Conservation (phyloP, 371 early-diverging fungal genomes). For the Parasitella parasitica region DNA sequence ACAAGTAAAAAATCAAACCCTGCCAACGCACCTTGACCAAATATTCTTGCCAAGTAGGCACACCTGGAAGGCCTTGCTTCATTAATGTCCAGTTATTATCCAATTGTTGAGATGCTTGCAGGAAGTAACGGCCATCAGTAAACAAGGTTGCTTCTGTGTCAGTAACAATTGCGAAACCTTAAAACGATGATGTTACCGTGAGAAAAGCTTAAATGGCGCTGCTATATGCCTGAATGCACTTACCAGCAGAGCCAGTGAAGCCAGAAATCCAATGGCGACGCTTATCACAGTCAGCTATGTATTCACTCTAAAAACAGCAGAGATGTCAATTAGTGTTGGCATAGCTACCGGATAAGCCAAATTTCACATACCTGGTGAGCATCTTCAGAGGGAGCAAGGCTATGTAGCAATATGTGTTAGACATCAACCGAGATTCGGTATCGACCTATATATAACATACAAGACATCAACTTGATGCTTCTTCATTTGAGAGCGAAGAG, state of each 20-base stretch:
- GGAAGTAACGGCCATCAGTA: slow-evolving; percentile 98
- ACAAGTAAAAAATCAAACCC: background rate
- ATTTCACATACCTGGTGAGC: slow-evolving; percentile 93
- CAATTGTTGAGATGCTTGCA: slow-evolving; percentile 95
- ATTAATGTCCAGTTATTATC: slow-evolving; percentile 90
- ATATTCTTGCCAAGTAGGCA: slow-evolving; percentile 90
- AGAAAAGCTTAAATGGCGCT: background rate
- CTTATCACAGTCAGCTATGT: slow-evolving; percentile 90
- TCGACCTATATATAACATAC: slow-evolving; percentile 43
- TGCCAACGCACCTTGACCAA: slow-evolving; percentile 46
- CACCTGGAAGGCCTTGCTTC: slow-evolving; percentile 87
- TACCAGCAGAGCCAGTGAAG: slow-evolving; percentile 97
- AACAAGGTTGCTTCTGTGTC: slow-evolving; percentile 76
- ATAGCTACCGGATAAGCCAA: background rate
- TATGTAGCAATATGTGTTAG: slow-evolving; percentile 1
- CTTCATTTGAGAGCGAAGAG: slow-evolving; percentile 75
- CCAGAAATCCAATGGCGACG: slow-evolving; percentile 96
- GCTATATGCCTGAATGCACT: background rate
- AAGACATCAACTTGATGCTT: slow-evolving; percentile 75
- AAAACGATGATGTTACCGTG: background rate
- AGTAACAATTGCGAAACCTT: slow-evolving; percentile 78
- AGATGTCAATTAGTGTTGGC: background rate
- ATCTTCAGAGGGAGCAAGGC: slow-evolving; percentile 93
- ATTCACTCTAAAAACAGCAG: slow-evolving; percentile 92
- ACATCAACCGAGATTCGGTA: background rate